Base-by-base conservation (phyloP, 2,329 filamentous ascomycete species). In the Cryphonectria carpinicola region DNA sequence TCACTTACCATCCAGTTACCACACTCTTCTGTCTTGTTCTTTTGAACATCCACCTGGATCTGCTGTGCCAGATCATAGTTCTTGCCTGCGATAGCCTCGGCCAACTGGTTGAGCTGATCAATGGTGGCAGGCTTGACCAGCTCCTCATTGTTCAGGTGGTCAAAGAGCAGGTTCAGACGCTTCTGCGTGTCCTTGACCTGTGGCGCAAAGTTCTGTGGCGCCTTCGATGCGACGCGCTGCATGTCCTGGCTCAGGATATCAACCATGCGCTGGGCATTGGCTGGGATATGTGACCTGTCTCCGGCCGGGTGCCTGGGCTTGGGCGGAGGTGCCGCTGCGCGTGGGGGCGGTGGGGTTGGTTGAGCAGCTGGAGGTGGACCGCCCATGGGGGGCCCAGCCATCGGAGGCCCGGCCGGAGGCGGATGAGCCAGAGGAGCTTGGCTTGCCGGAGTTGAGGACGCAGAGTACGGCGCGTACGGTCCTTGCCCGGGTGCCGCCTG, bases 111-210 rank as follows among this genome's bases (percentile, higher is more conserved):
- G 76, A 95, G 84, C 78, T 90, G 85, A 72, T 88, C 85, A 65
- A 95, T 88, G 0, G 92, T 98, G 77, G 93, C 91, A 1, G 92
- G 88, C 82, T 92, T 93, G 68, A 98, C 85, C 56, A 98, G 85
- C 77, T 98, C 95, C 78, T 95, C 92, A 75, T 98, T 98, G 86
- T 98, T 99, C 63, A 99, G 86, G 80, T 98, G 94, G 78, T 99
- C 95, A 79, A 98, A 98, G n/a, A 99, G 85, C 65, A 98, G 90
- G 76, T 93, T 93, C 71, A 99, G 87, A 39, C 96, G 90, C 83
- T 97, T 97, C 80, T 97, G 93, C 2, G 95, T 96, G 79, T 98
- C 96, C 76, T 94, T 93, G 28, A 99, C 94, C 79, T 98, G 95
- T 19, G 90, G 87, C 73, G 93, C 91, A 83, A 96, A 98, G 22